phyloP scores from a whole-genome alignment of 345 rosid genomes.

The Hibiscus syriacus region DNA sequence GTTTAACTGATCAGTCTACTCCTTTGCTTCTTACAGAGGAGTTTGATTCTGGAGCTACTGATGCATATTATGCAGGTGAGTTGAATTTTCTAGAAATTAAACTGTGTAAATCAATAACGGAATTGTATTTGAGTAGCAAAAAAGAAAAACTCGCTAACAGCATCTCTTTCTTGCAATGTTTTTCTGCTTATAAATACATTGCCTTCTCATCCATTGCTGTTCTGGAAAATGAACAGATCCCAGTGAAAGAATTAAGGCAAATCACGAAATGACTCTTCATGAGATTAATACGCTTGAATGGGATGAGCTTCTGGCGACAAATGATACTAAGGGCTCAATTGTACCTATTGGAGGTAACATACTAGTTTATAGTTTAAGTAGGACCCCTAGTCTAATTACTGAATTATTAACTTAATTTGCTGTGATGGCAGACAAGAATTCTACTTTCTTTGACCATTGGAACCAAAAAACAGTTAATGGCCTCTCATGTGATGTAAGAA shows the following conservation, averaged over 20 bases:
- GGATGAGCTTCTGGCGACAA: conserved; percentile 73
- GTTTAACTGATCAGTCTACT: conserved; percentile 65
- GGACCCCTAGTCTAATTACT: conserved; percentile 4
- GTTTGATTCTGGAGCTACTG: conserved; percentile 48
- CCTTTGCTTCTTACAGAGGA: conserved; percentile 50
- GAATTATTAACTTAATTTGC: not conserved
- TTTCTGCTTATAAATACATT: no score
- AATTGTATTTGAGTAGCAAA: not conserved
- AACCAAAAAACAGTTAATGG: conserved; percentile 28
- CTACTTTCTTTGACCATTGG: conserved; percentile 28
- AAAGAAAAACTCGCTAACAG: not conserved
- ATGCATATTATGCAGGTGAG: conserved; percentile 27
- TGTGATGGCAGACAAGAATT: conserved; percentile 40
- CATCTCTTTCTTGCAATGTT: not conserved
- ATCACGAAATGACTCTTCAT: conserved; percentile 66
- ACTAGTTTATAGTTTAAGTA: not conserved
- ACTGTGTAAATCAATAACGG: not conserved
- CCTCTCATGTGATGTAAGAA: conserved; percentile 43
- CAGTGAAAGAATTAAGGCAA: conserved; percentile 36
- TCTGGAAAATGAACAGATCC: conserved; percentile 41
- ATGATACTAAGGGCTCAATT: conserved; percentile 32
- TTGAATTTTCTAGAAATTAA: conserved; percentile 9
- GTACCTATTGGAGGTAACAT: conserved; percentile 41
- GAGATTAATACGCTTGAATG: conserved; percentile 97
- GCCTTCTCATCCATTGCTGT: conserved; percentile 14